These are phyloP conservation scores for Metschnikowia santaceciliae DNA, from an alignment of 805 yeast genomes.

Conservation along the genomic window DNA sequence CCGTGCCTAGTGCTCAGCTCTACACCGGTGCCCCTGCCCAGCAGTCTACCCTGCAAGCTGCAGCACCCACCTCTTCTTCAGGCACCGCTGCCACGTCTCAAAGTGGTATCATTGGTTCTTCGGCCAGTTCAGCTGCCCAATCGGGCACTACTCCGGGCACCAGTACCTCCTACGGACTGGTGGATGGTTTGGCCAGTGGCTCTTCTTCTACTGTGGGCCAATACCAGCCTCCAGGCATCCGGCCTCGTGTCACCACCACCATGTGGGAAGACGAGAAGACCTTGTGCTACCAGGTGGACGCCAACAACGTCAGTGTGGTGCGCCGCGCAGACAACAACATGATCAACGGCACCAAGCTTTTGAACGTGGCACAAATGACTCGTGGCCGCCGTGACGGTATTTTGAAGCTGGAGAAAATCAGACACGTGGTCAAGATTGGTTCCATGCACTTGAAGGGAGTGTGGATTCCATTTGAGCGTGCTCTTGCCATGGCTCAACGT, in stretches of 20 bases:
- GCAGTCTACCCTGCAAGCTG: conserved; percentile 9
- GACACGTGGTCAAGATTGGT: conserved; percentile 82
- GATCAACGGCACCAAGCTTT: conserved; percentile 80
- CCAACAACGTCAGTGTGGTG: conserved; percentile 74
- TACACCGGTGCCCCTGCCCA: conserved; percentile 11
- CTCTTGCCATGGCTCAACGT: conserved; percentile 73
- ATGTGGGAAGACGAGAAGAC: conserved; percentile 90
- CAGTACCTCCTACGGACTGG: conserved; percentile 13
- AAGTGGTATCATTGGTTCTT: conserved; percentile 15
- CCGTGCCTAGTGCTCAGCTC: conserved; percentile 15
- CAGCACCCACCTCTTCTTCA: conserved; percentile 13
- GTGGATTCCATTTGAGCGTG: conserved; percentile 86
- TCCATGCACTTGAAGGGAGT: conserved; percentile 87
- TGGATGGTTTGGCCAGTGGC: conserved; percentile 14
- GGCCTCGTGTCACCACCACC: conserved; percentile 76
- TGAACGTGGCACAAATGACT: conserved; percentile 84
- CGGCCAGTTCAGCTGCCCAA: conserved; percentile 15
- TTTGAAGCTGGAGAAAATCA: conserved; percentile 66
- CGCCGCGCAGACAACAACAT: conserved; percentile 81
- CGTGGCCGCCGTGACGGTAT: conserved; percentile 85
- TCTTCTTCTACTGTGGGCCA: conserved; percentile 37
- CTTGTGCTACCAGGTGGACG: conserved; percentile 80
- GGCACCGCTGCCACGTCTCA: conserved; percentile 27
- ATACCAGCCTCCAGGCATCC: conserved; percentile 43
- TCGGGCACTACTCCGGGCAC: conserved; percentile 10